A percentile compares a stretch with the other conserved stretches of the same genome.
phyloP scores from a whole-genome alignment of 2,329 filamentous ascomycete genomes.

The Aspergillus sp. region DNA sequence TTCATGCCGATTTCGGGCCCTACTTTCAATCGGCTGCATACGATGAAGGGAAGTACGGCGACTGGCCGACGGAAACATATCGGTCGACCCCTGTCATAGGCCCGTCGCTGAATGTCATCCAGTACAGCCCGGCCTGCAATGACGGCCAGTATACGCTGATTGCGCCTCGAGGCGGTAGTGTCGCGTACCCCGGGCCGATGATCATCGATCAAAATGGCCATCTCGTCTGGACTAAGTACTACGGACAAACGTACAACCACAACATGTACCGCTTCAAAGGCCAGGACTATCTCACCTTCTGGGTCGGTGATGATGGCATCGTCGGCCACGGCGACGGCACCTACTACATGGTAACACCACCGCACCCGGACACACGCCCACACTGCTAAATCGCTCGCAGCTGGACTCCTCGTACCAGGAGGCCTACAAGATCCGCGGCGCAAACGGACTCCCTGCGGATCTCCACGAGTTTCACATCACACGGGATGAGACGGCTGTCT shows the following conservation, averaged over 20 bases:
- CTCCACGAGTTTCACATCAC: slow-evolving; percentile 49
- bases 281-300: slow-evolving; percentile 49
- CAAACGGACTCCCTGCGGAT: slow-evolving; percentile 37
- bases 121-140: slow-evolving; percentile 33
- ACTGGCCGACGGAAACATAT: slow-evolving; percentile 27
- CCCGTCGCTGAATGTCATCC: slow-evolving; percentile 25
- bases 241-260: slow-evolving; percentile 45
- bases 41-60: slow-evolving; percentile 20
- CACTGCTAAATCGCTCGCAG: slow-evolving; percentile 10
- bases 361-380: not conserved
- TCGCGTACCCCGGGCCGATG: slow-evolving; percentile 40
- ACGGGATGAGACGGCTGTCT: slow-evolving; percentile 40
- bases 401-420: slow-evolving; percentile 33
- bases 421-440: slow-evolving; percentile 37
- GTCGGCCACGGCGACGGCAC: slow-evolving; percentile 48
- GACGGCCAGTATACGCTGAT: slow-evolving; percentile 41
- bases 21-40: slow-evolving; percentile 16
- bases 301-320: slow-evolving; percentile 47
- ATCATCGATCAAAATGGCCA: slow-evolving; percentile 46
- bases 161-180: slow-evolving; percentile 35
- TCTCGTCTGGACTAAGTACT: slow-evolving; percentile 46
- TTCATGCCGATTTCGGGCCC: slow-evolving; percentile 14
- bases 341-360: slow-evolving; percentile 45
- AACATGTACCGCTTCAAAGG: slow-evolving; percentile 47
- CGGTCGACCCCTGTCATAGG: slow-evolving; percentile 22